Base-by-base conservation (phyloP, 331 rosid species). In the Cydonia oblonga region DNA sequence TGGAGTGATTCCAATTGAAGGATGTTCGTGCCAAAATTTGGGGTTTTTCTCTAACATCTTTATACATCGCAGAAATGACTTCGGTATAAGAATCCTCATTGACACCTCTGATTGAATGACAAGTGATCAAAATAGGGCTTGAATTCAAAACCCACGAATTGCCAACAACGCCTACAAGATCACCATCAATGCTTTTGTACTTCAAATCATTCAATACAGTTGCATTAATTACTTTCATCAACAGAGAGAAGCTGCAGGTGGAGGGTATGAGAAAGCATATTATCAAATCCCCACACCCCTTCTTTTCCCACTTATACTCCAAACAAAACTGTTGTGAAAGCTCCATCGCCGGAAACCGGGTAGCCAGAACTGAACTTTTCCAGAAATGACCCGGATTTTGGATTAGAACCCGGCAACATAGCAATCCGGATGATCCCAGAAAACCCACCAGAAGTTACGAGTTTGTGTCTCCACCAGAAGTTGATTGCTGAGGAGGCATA, bases 81-180 rank as follows among this genome's bases (percentile, higher is more conserved):
- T 40, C 0, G 46, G 46, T 3, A 40, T 40, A 40, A 15, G 46
- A 10, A 40, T 11, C 46, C 46, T 14, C 56, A 35, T 35, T 9
- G 42, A 35, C 42, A 35, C 42, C 13, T 35, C 42, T 35, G 42
- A 35, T 35, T 35, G 96, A 89, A 80, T 89, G 92, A 95, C 95
- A 92, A 42, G 92, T 85, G 18, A 92, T 79, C 5, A 88, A 83
- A 85, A 87, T 85, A 23, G 88, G 85, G 5, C 79, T 70, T 1
- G 90, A 63, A 74, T 84, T 89, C 72, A 92, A 56, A 2, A 70
- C 49, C 97, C 96, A 92, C 25, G 89, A 83, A 71, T 83, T 87
- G 23, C 97, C 97, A 49, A 92, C 85, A 76, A 89, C 81, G 29
- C 97, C 97, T 65, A 89, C 83, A 29, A 92, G 96, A 3, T 86